Evolutionary conservation across 2,329 filamentous ascomycete species (phyloP), one percentile per base, ranked within the genome.

Genomic region (Aspergillus udagawae): DNA sequence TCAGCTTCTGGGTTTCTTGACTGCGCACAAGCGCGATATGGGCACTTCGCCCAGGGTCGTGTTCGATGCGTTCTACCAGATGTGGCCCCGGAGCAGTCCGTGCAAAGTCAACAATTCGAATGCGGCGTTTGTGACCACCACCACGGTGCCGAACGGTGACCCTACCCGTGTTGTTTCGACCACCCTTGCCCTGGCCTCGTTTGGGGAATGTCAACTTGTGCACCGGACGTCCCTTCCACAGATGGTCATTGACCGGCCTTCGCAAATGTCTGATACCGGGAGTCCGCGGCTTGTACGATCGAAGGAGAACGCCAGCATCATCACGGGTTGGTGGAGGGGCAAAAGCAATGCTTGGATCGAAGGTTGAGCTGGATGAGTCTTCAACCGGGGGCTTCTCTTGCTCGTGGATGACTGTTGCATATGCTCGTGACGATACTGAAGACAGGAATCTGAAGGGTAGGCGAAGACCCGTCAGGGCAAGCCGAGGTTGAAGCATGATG

Each of bases 231-330:
- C 94, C 94, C 77, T 96, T 97, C 91, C 91, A 97, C 49, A 99
- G 80, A 75, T 99, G 94, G 69, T 97, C 92, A 76, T 97, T 97
- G 76, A 97, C 88, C 14, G 94, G 92, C 47, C 94, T 86, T 74
- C 88, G 89, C 63, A 99, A 80, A 83, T 99, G 94, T 69, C 94
- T 87, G 58, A 96, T 76, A 83, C 94, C 94, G 12, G 93, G 93
- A 0, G 94, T 97, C 67, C 91, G 87, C 38, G 94, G 94, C 74
- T 90, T 97, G 76, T 97, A 99, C 54, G 90, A 94, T 67, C 91
- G 87, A 74, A 97, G 73, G 48, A 82, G 77, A 20, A 76, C 67
- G 58, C 71, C 76, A 45, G 64, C 65, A 28, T 77, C 72, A 55
- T 76, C 73, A 23, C 73, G 73, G n/a, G 72, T 67, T 3, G 77